Base-by-base conservation (phyloP, 108 stramenopile species). In the Parmales sp. region DNA sequence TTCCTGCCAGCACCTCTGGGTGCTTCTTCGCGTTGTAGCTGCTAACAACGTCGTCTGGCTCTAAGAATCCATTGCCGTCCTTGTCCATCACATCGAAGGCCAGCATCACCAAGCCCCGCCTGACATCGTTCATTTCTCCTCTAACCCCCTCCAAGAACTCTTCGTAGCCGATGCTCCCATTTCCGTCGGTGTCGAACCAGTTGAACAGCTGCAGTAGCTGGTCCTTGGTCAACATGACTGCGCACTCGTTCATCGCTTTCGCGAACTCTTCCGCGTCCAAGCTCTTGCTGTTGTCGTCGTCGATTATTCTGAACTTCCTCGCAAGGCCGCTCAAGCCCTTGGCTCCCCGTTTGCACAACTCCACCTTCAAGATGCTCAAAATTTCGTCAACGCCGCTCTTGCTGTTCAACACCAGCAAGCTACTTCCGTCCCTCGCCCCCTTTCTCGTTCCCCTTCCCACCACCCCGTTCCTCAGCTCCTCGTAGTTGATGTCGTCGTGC, bases 21-120 rank as follows among this genome's bases (percentile, higher is more conserved):
- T 83, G 82, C 28, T 77, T 34, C 19, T 44, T 44, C 23, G 76
- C 78, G 39, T 82, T 74, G 67, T 80, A 83, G 25, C 9, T 41
- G 26, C 25, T 48, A 43, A 50, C 68, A 13, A 79, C 50, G 28
- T 81, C 66, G 11, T 76, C 72, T 7, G 73, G n/a, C 4, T 45
- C 39, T 28, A 81, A 38, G 48, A 77, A 0, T 2, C 70, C 78
- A 25, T 45, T 37, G 5, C 63, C 50, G 63, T 81, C 75, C 38
- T 18, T 67, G 67, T 83, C 82, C 44, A 82, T 64, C 2, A 38
- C 64, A 1, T 45, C 75, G 29, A 83, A 83, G 23, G 82, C 82
- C 37, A 37, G 22, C 37, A 72, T 41, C 39, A 82, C 69, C 18
- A 83, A 49, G 19, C 72, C 67, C 26, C 41, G 13, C 13, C 82